Evolutionary conservation across 106 monocot species (phyloP).

Genomic region (Dendrobium officinale): DNA sequence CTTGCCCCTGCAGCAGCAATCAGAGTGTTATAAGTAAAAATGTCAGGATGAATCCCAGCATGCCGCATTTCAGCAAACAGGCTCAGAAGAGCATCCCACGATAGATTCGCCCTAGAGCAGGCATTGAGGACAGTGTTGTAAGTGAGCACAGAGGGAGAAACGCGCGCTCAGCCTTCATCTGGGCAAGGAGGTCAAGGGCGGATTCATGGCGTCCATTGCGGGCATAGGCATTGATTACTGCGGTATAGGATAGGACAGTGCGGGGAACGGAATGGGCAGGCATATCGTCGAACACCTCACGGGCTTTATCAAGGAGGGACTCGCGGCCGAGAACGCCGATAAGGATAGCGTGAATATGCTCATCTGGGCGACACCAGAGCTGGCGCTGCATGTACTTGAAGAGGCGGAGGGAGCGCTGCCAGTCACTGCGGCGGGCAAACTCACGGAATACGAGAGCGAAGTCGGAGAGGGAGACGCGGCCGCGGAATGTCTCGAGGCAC

Average conservation of each 20-base stretch:
- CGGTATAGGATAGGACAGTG: slow-evolving; percentile 76
- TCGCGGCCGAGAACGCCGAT: slow-evolving; percentile 82
- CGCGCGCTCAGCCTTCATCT: slow-evolving; percentile 63
- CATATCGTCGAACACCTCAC: slow-evolving; percentile 85
- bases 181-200: slow-evolving; percentile 47
- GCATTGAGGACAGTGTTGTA: slow-evolving; percentile 85
- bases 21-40: slow-evolving; percentile 89
- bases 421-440: slow-evolving; percentile 81
- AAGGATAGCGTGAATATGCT: slow-evolving; percentile 90
- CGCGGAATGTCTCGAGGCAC: slow-evolving; percentile 77
- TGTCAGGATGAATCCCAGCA: slow-evolving; percentile 69
- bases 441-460: slow-evolving; percentile 86
- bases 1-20: slow-evolving; percentile 68
- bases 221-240: slow-evolving; percentile 73
- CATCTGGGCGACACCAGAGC: slow-evolving; percentile 90
- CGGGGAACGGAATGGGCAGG: slow-evolving; percentile 44
- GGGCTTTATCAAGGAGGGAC: slow-evolving; percentile 58
- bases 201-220: slow-evolving; percentile 52
- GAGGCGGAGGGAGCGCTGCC: slow-evolving; percentile 94
- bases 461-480: slow-evolving; percentile 75
- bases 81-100: slow-evolving; percentile 59
- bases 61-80: slow-evolving; percentile 96
- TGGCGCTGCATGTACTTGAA: slow-evolving; percentile 99
- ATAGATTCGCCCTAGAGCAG: slow-evolving; percentile 48
- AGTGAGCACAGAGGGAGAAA: slow-evolving; percentile 63